phyloP scores from a whole-genome alignment of 768 basidiomycete genomes.

The Suillus sp. region DNA sequence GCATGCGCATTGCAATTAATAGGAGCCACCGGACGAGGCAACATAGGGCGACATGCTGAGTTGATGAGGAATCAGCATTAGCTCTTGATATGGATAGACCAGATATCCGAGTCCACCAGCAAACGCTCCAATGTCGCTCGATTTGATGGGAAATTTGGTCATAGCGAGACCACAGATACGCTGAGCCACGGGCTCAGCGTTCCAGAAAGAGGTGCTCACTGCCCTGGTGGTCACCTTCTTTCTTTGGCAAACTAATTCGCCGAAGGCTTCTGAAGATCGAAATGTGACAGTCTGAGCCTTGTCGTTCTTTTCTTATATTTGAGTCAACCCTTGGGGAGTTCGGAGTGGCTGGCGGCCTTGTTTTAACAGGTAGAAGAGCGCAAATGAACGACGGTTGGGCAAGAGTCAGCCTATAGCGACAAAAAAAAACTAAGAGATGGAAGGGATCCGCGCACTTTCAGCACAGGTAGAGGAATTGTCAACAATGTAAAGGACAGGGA shows the following conservation, averaged over 20 bases:
- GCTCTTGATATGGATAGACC: neutral
- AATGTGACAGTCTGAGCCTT: neutral
- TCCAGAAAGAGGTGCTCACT: neutral
- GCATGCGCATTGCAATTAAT: neutral
- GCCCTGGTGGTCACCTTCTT: neutral
- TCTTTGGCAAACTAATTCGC: neutral
- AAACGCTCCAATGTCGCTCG: neutral
- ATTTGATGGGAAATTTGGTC: neutral
- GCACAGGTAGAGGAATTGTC: too few relatives aligned
- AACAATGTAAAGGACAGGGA: too few relatives aligned
- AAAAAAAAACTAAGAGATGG: too few relatives aligned
- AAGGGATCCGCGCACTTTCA: too few relatives aligned
- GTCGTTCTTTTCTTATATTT: neutral
- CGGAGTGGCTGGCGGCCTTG: too few relatives aligned
- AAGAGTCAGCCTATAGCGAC: too few relatives aligned
- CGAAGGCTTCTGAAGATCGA: neutral
- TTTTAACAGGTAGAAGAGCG: too few relatives aligned
- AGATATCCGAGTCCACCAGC: neutral
- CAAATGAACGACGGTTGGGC: too few relatives aligned
- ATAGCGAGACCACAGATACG: neutral
- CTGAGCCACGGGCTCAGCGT: neutral
- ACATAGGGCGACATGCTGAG: neutral
- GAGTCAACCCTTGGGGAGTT: too few relatives aligned
- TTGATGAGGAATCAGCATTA: neutral
- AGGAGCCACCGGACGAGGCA: neutral